Percentiles rank a stretch among this genome's conserved stretches.
These are phyloP conservation scores for Coprinopsis strossmayeri DNA, from an alignment of 768 basidiomycete species.

Conservation along the genomic window DNA sequence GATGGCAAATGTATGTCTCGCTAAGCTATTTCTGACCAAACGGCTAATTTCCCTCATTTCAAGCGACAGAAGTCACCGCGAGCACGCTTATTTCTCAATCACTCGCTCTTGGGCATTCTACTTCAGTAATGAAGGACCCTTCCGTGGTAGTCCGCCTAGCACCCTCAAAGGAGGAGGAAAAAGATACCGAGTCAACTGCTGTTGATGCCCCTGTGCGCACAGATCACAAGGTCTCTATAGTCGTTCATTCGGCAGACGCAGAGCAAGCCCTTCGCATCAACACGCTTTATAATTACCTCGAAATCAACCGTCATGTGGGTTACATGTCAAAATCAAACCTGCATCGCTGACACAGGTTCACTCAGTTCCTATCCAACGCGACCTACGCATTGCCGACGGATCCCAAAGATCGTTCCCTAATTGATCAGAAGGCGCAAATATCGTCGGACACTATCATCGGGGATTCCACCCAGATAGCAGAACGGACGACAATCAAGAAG, in stretches of 20 bases:
- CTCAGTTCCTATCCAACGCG: slow-evolving; percentile 48
- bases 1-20: slow-evolving; percentile 45
- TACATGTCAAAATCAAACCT: no score
- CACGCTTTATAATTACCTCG: slow-evolving; percentile 69
- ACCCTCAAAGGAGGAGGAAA: slow-evolving; percentile 12
- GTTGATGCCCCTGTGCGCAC: neutral
- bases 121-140: slow-evolving; percentile 22
- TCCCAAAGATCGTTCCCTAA: slow-evolving; percentile 56
- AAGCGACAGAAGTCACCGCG: slow-evolving; percentile 38
- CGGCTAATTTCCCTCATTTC: neutral
- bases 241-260: slow-evolving; percentile 46
- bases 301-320: slow-evolving; percentile 73
- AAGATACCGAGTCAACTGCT: neutral
- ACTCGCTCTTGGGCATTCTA: slow-evolving; percentile 56
- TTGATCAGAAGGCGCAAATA: slow-evolving; percentile 79
- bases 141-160: neutral
- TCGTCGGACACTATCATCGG: slow-evolving; percentile 80
- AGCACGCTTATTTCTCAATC: slow-evolving; percentile 33
- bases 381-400: slow-evolving; percentile 52
- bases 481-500: slow-evolving; percentile 74
- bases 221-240: slow-evolving; percentile 53
- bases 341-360: no score
- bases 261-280: slow-evolving; percentile 69
- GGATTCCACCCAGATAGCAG: slow-evolving; percentile 75
- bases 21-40: neutral